Evolutionary conservation across 2,329 filamentous ascomycete species (phyloP).

Genomic region (Calonectria crousiana): DNA sequence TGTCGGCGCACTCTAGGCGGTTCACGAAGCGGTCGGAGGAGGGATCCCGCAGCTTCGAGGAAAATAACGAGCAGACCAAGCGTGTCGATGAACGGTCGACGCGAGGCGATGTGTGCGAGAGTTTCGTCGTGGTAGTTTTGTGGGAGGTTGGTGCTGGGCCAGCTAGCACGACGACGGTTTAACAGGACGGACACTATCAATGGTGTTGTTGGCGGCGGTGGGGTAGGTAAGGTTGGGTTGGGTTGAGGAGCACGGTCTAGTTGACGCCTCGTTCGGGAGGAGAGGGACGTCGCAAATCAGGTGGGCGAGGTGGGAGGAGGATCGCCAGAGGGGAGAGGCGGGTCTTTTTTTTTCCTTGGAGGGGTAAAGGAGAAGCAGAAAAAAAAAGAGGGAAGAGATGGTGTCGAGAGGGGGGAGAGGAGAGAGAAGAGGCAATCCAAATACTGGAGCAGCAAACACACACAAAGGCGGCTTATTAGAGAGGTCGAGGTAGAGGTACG

Average conservation of each 20-base stretch:
- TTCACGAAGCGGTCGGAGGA: slow-evolving; percentile 11
- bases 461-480: slow-evolving; percentile 11
- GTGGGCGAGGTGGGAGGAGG: slow-evolving; percentile 1
- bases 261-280: slow-evolving; percentile 19
- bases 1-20: slow-evolving; percentile 5
- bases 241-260: slow-evolving; percentile 21
- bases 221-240: slow-evolving; percentile 21
- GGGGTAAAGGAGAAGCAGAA: slow-evolving; percentile 21
- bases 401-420: slow-evolving; percentile 9
- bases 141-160: slow-evolving; percentile 22
- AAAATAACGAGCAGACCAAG: background rate
- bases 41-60: background rate
- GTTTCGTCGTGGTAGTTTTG: background rate
- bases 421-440: slow-evolving; percentile 25
- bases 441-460: slow-evolving; percentile 17
- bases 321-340: slow-evolving; percentile 18
- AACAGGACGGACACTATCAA: slow-evolving; percentile 3
- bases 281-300: slow-evolving; percentile 18
- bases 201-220: slow-evolving; percentile 14
- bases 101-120: background rate
- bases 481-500: background rate
- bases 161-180: slow-evolving; percentile 16
- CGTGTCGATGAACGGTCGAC: slow-evolving; percentile 3
- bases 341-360: slow-evolving; percentile 1
- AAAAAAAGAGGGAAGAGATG: slow-evolving; percentile 26